phyloP scores from a whole-genome alignment of 805 yeast genomes.

The Hemisphaericaspora nanyangensis region DNA sequence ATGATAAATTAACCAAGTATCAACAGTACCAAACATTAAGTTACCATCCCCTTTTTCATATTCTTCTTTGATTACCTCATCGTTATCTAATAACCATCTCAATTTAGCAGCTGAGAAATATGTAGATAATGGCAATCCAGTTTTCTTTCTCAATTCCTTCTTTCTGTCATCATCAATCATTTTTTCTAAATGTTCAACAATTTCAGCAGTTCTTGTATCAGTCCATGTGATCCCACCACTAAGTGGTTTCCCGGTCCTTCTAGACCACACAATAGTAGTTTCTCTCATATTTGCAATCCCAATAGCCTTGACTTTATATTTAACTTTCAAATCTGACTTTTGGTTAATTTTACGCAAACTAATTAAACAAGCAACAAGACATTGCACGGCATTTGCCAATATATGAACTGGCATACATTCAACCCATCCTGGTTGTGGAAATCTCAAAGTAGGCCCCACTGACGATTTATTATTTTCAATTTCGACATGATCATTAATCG shows the following conservation, averaged over 20 bases:
- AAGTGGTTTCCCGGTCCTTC: constrained; percentile 75
- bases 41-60: constrained; percentile 69
- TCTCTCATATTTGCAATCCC: constrained; percentile 97
- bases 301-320: constrained; percentile 64
- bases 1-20: constrained; percentile 88
- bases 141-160: constrained; percentile 54
- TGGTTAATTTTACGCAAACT: constrained; percentile 55
- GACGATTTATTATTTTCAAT: constrained; percentile 55
- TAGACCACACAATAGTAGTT: constrained; percentile 86
- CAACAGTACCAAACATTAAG: constrained; percentile 90
- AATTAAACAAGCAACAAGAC: constrained; percentile 64
- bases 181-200: constrained; percentile 60
- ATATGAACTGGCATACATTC: constrained; percentile 88
- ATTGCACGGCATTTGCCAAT: constrained; percentile 73
- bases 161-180: constrained; percentile 52
- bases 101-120: constrained; percentile 89
- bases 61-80: constrained; percentile 57
- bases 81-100: constrained; percentile 85
- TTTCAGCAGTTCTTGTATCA: constrained; percentile 78
- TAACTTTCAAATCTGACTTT: constrained; percentile 45
- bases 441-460: constrained; percentile 65
- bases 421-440: constrained; percentile 88
- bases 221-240: constrained; percentile 95
- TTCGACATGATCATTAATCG: constrained; percentile 53
- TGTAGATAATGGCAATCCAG: constrained; percentile 87